Base-by-base conservation (phyloP, 257 asterid genomes). In the Haberlea rhodopensis region DNA sequence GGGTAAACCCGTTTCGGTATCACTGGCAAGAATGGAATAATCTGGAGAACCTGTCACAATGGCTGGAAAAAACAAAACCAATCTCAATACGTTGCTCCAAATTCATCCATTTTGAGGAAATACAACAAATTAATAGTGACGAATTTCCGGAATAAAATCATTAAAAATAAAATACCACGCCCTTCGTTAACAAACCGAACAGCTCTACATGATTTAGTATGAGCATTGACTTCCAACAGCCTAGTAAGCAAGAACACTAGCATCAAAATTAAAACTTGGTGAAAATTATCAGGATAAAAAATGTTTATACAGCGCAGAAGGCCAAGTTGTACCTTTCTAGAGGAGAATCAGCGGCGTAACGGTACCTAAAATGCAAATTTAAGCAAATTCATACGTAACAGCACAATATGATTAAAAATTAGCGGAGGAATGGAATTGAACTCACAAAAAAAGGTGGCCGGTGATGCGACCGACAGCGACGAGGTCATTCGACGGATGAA, bases 1-100 rank as follows among this genome's bases (percentile, higher is more conserved):
- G 57, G 74, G 63, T 23, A 91, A 37, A 32, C 99, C 99, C 20
- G 99, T 89, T 76, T 89, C 99, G 2, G 83, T 80, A 62, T 92
- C 99, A 2, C 91, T 87, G 43, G 99, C 99, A 46, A 92, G 85
- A 74, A 92, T 87, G 23, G 97, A 89, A 82, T 73, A 80, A 80
- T 92, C 99, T 5, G 96, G 85, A 19, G 97, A 92, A 40, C 99
- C 99, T n/a, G 96, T 85, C 63, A 89, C 67, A 58, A 92, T 79
- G 40, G 81, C 99, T 92, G 81, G 53, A 59, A 68, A 62, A 62
- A 57, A 63, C 9, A 62, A 6, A 23, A 7, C 8, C 10, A 57
- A 21, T 5, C n/a, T 43, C 58, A 59, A 7, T 1, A 24, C 29
- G 57, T 40, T 61, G 29, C 62, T 13, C n/a, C 13, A 70, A 11